phyloP scores from a whole-genome alignment of 2,329 filamentous ascomycete species.

The Stenocarpella maydis region DNA sequence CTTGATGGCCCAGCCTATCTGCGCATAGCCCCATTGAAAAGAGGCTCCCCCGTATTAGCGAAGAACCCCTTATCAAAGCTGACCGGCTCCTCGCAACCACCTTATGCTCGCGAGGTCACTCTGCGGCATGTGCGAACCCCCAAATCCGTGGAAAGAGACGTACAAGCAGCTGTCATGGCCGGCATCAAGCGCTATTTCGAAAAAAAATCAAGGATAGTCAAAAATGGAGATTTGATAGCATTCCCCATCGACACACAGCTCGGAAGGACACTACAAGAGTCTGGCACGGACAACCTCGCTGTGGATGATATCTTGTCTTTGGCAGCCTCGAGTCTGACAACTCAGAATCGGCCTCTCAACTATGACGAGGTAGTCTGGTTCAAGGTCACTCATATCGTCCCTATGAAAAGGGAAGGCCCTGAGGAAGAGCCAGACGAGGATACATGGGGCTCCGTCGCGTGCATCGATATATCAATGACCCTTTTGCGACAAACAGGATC shows the following conservation, averaged over 20 bases:
- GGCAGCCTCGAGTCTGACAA: constrained; percentile 50
- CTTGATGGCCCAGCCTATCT: constrained; percentile 81
- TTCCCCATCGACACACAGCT: constrained; percentile 88
- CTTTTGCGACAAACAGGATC: constrained; percentile 93
- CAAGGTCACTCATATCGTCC: constrained; percentile 78
- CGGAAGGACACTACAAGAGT: constrained; percentile 81
- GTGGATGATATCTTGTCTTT: constrained; percentile 75
- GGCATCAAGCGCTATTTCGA: constrained; percentile 91
- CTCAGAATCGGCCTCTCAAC: constrained; percentile 42
- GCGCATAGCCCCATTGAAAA: constrained; percentile 76
- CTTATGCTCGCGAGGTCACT: constrained; percentile 77
- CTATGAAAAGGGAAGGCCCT: constrained; percentile 59
- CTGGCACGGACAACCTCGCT: constrained; percentile 60
- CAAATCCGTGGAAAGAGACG: constrained; percentile 81
- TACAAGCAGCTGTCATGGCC: constrained; percentile 86
- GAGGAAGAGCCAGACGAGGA: constrained; percentile 71
- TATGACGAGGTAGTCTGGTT: constrained; percentile 86
- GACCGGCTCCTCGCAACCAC: constrained; percentile 63
- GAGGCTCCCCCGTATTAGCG: constrained; percentile 53
- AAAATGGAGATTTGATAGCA: constrained; percentile 86
- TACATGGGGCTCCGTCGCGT: constrained; percentile 85
- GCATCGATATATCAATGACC: constrained; percentile 85
- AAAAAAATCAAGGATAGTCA: constrained; percentile 80
- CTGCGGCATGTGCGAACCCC: constrained; percentile 90
- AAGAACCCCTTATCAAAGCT: constrained; percentile 65